Evolutionary conservation across 805 yeast genomes (phyloP), one percentile per base, ranked within the genome.

Genomic region (Myxozyma vanderwaltii): DNA sequence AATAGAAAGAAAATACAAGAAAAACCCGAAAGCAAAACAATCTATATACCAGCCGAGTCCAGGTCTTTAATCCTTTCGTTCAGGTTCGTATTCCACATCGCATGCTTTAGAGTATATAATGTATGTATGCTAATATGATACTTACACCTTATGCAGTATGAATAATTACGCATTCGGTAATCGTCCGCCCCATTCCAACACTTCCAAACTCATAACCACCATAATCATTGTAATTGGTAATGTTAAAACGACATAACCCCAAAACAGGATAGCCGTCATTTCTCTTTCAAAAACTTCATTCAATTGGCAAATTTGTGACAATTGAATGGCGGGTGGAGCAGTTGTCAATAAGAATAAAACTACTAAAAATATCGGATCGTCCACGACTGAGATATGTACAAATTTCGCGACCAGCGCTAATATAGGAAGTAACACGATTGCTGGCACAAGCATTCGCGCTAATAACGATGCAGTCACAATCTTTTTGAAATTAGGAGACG

Each of bases 251-350:
- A 79, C 86, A 63, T 84, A 84, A 7, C 87, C 86, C 88, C 88
- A 84, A 67, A 84, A 84, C 61, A 84, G 73, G 8, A 84, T 85
- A 2, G 85, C 82, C 0, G 85, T 79, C 87, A 84, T 84, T 67
- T 84, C 88, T 59, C 77, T 75, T 66, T 84, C 86, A 70, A 80
- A 84, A 27, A 84, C 78, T 49, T 77, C 78, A 69, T 84, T 84
- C 55, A 84, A 70, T 67, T 83, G 87, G 58, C 85, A 82, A 58
- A 84, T 84, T 69, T 84, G 88, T 17, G 85, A 79, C 45, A 84
- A 76, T 72, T 84, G 88, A 64, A 84, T 83, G 6, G 88, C 88
- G 0, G 88, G 88, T 2, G 88, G 88, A 1, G 86, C 79, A 1
- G 82, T 78, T 1, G 87, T 83, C 47, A 84, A 76, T 19, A 84